Base-by-base conservation (phyloP, 179 eudicot species). In the Gypsophila paniculata region DNA sequence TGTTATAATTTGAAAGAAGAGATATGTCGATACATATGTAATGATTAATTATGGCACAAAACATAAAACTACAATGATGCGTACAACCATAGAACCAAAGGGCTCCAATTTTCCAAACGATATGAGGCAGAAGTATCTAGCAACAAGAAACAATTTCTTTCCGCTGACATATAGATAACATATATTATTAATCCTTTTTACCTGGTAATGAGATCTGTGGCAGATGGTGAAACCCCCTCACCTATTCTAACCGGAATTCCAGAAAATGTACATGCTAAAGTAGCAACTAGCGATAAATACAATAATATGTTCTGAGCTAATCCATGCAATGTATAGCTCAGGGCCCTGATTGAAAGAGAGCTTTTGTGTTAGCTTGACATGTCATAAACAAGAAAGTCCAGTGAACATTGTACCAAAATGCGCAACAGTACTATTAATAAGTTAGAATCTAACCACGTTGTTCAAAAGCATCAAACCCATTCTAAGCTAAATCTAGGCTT, bases 181-280 rank as follows among this genome's bases (percentile, higher is more conserved):
- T 44, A 36, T 26, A 34, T 42, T 15, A 38, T 65, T 64, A 49
- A 65, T 75, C 55, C 72, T 48, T 83, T 86, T 71, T 91, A 86
- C 99, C 97, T 88, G 85, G 99, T 97, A 88, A 94, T 94, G 80
- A 94, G 82, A 78, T 91, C 97, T 42, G 97, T 94, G 29, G 99
- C 99, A 77, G 99, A 87, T 72, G 99, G 99, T 18, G 99, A 94
- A 78, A 94, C 99, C 48, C 99, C 97, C 90, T 94, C 99, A 49
- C 99, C 99, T 26, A 94, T 94, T 59, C 99, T 97, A 79, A 94
- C 99, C 99, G 91, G 80, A 57, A 82, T 29, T 67, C 48, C 69
- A 61, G 51, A 66, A 44, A 36, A 21, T 14, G 25, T 17, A 21
- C 10, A 65, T 15, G 19, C 51, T 52, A 61, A 65, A 39, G 21